Conservation (phyloP, 2,329 filamentous ascomycete species). For the Beauveria australis region DNA sequence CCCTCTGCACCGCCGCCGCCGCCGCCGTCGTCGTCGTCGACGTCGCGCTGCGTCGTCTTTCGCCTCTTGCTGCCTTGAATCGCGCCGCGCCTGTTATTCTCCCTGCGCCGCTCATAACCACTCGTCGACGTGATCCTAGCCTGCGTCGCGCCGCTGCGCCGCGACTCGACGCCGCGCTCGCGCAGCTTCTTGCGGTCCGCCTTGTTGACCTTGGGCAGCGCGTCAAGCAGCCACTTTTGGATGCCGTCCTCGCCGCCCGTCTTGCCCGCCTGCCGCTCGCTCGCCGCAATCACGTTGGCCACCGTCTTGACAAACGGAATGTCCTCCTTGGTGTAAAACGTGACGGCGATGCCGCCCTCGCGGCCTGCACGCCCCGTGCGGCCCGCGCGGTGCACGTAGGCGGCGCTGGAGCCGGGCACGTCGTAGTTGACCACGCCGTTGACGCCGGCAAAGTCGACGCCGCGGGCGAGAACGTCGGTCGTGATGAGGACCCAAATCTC, state of each 20-base stretch:
- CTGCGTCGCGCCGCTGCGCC: conserved; percentile 34
- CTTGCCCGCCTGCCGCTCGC: conserved; percentile 61
- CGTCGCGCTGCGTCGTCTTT: conserved; percentile 29
- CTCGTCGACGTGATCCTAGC: conserved; percentile 77
- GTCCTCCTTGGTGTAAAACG: conserved; percentile 92
- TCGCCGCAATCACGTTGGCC: conserved; percentile 82
- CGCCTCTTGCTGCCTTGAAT: conserved; percentile 53
- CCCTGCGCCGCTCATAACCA: conserved; percentile 61
- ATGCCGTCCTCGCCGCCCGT: conserved; percentile 45
- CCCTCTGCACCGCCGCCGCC: conserved; percentile 20
- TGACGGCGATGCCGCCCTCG: conserved; percentile 81
- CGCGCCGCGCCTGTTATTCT: conserved; percentile 58
- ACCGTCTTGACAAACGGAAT: conserved; percentile 82
- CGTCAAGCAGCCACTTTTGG: conserved; percentile 80
- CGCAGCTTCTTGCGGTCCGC: conserved; percentile 76
- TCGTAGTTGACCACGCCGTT: conserved; percentile 98
- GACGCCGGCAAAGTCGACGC: conserved; percentile 89
- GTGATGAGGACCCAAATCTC: conserved; percentile 97
- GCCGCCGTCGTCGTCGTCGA: not conserved
- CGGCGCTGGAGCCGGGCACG: conserved; percentile 80
- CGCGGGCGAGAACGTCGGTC: conserved; percentile 84
- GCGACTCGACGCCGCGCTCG: conserved; percentile 69
- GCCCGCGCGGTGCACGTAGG: conserved; percentile 89
- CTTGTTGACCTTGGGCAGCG: conserved; percentile 76
- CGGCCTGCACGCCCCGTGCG: conserved; percentile 83